Evolutionary conservation across 2,329 filamentous ascomycete genomes (phyloP).

Genomic region (Aspergillus sp.): DNA sequence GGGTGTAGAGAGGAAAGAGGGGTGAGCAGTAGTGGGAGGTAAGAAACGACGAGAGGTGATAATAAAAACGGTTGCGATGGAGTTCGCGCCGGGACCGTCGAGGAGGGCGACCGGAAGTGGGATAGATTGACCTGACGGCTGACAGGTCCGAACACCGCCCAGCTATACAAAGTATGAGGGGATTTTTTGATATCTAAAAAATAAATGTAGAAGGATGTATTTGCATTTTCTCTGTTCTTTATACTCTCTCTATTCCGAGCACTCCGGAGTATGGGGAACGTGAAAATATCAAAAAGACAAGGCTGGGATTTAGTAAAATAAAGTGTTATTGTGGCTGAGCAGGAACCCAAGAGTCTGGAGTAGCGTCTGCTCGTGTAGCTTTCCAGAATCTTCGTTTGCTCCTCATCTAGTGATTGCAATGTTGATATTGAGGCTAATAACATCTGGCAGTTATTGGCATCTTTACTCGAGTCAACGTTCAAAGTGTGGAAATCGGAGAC

Average conservation of each 20-base stretch:
- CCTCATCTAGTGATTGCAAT: too few species aligned
- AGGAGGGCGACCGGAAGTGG: conserved; percentile 20
- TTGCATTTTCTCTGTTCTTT: too few species aligned
- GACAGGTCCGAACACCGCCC: not conserved
- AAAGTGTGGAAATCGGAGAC: too few species aligned
- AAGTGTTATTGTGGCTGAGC: not conserved
- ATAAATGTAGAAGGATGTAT: too few species aligned
- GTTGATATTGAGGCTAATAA: too few species aligned
- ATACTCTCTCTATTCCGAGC: not conserved
- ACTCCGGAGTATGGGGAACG: not conserved
- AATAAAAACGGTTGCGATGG: conserved; percentile 7
- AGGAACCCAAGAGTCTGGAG: not conserved
- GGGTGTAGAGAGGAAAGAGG: conserved; percentile 6
- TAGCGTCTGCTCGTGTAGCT: too few species aligned
- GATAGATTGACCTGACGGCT: not conserved
- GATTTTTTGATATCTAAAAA: not conserved
- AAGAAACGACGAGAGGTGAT: conserved; percentile 4
- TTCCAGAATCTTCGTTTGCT: too few species aligned
- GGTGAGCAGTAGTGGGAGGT: conserved; percentile 3
- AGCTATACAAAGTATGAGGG: not conserved
- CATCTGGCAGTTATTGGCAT: too few species aligned
- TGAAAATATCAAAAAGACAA: not conserved
- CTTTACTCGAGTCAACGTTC: too few species aligned
- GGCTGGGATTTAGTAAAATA: not conserved
- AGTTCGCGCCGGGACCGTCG: conserved; percentile 7